Conservation (phyloP, 192 early-diverging fungal species). For the Phycomyces blakesleeanus region DNA sequence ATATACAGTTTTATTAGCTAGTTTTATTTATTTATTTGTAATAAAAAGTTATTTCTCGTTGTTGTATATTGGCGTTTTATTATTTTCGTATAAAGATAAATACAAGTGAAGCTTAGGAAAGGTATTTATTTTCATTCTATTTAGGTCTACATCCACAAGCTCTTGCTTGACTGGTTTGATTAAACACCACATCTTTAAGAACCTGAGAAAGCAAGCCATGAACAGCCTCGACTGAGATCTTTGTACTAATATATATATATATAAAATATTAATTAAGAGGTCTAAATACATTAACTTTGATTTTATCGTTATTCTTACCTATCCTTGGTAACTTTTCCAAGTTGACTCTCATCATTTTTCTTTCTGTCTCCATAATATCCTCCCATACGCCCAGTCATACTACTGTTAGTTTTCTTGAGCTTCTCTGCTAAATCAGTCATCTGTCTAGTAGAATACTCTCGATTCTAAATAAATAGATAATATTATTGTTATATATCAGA, state of each 20-base stretch:
- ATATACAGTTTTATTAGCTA: too few species aligned
- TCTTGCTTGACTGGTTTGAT: constrained; percentile 25
- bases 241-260: constrained; percentile 45
- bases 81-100: too few species aligned
- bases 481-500: background rate
- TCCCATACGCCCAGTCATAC: constrained; percentile 46
- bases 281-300: background rate
- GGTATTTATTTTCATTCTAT: too few species aligned
- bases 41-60: too few species aligned
- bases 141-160: too few species aligned
- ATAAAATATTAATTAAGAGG: background rate
- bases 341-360: constrained; percentile 57
- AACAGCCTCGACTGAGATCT: constrained; percentile 72
- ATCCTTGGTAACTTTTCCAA: constrained; percentile 69
- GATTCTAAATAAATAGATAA: constrained; percentile 55
- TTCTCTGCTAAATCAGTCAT: constrained; percentile 81
- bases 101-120: too few species aligned
- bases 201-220: constrained; percentile 83
- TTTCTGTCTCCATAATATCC: constrained; percentile 43
- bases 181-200: constrained; percentile 80
- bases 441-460: constrained; percentile 74
- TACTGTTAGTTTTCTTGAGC: constrained; percentile 69
- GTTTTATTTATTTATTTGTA: too few species aligned
- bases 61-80: too few species aligned
- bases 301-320: constrained; percentile 39